A percentile compares a stretch with the other conserved stretches of the same genome.
These are phyloP conservation scores for Botrytis sinoallii DNA, from an alignment of 2,329 filamentous ascomycete genomes.

Conservation along the genomic window DNA sequence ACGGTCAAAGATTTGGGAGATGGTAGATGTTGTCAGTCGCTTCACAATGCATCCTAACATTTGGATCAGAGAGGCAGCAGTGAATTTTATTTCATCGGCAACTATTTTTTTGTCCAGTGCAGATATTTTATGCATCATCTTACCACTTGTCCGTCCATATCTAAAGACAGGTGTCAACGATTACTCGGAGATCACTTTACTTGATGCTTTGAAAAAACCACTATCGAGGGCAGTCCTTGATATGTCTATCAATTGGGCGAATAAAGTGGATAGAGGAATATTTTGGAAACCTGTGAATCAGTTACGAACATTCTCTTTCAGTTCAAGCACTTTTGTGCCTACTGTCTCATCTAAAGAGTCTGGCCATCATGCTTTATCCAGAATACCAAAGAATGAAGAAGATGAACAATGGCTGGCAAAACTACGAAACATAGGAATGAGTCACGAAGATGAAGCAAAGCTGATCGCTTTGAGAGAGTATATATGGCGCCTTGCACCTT, in stretches of 20 bases:
- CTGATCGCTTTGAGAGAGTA: slow-evolving; percentile 83
- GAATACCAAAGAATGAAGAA: slow-evolving; percentile 76
- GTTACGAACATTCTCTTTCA: slow-evolving; percentile 66
- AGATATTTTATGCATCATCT: slow-evolving; percentile 78
- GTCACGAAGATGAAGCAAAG: slow-evolving; percentile 82
- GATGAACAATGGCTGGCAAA: slow-evolving; percentile 91
- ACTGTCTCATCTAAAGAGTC: slow-evolving; percentile 56
- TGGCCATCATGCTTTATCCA: slow-evolving; percentile 56
- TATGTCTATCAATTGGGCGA: slow-evolving; percentile 80
- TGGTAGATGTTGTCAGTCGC: slow-evolving; percentile 76
- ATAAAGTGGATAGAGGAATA: slow-evolving; percentile 71
- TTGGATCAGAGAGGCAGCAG: slow-evolving; percentile 90
- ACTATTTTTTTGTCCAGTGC: slow-evolving; percentile 73
- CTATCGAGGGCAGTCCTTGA: slow-evolving; percentile 79
- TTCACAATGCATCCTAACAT: slow-evolving; percentile 93
- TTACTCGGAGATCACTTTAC: slow-evolving; percentile 68
- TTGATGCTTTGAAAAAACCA: slow-evolving; percentile 81
- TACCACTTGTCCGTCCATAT: slow-evolving; percentile 78
- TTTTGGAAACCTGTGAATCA: slow-evolving; percentile 83
- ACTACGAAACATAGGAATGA: slow-evolving; percentile 79
- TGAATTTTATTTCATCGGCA: slow-evolving; percentile 76
- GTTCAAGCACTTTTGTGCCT: slow-evolving; percentile 52
- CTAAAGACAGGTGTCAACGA: slow-evolving; percentile 69
- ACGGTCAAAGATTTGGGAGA: slow-evolving; percentile 78
- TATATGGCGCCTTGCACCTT: slow-evolving; percentile 79